phyloP scores from a whole-genome alignment of 352 stramenopile species.

The Phytophthora ohioensis region DNA sequence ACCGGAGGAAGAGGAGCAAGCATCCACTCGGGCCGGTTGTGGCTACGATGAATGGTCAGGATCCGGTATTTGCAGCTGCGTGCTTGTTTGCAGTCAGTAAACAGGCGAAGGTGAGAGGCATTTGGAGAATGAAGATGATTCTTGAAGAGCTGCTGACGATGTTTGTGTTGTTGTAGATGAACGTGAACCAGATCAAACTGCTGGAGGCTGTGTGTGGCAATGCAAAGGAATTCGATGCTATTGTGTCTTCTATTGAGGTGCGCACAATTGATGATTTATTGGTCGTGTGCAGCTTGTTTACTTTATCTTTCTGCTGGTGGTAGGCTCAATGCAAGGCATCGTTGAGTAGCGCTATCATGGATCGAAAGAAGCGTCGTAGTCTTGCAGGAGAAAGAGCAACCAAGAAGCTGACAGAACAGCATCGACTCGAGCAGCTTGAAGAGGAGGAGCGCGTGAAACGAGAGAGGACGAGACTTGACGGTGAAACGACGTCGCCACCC shows the following conservation, averaged over 20 bases:
- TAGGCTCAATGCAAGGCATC: constrained; percentile 56
- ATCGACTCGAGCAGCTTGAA: constrained; percentile 34
- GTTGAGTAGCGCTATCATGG: constrained; percentile 48
- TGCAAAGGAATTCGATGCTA: constrained; percentile 65
- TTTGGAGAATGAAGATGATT: background rate
- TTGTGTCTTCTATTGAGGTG: constrained; percentile 77
- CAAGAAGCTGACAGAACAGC: constrained; percentile 27
- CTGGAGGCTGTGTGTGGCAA: constrained; percentile 69
- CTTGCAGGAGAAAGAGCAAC: constrained; percentile 25
- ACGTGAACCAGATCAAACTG: constrained; percentile 67
- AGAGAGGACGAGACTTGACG: constrained; percentile 21
- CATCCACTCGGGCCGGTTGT: constrained; percentile 29
- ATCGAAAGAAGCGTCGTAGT: constrained; percentile 42
- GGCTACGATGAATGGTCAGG: constrained; percentile 42
- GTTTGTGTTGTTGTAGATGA: constrained; percentile 43
- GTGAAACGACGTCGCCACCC: constrained; percentile 15
- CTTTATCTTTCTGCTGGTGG: background rate
- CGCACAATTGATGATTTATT: background rate
- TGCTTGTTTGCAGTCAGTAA: constrained; percentile 78
- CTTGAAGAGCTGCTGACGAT: constrained; percentile 21
- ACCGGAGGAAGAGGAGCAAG: constrained; percentile 29
- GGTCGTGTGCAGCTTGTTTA: background rate
- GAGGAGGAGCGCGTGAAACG: constrained; percentile 42
- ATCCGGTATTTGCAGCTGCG: constrained; percentile 70
- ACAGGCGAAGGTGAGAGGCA: constrained; percentile 53